Conservation (phyloP, 495 filamentous ascomycete species). For the Jackrogersella multiformis region DNA sequence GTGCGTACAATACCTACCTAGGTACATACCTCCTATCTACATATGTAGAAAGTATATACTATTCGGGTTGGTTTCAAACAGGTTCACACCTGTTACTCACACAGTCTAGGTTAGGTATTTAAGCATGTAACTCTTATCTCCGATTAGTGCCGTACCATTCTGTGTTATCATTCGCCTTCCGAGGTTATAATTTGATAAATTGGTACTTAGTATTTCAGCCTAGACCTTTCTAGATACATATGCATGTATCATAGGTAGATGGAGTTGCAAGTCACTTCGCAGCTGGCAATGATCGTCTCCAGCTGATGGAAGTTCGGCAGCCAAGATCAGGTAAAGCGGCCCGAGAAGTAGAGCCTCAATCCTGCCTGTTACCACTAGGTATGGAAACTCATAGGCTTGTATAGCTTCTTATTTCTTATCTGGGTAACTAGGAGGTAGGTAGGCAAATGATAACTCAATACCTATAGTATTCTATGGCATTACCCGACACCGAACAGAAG, state of each 20-base stretch:
- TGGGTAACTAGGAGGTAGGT: too few species aligned
- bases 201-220: slow-evolving; percentile 31
- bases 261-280: neutral
- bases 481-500: too few species aligned
- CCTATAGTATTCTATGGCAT: too few species aligned
- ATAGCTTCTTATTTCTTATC: too few species aligned
- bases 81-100: neutral
- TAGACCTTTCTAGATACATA: slow-evolving; percentile 22
- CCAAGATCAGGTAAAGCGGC: neutral
- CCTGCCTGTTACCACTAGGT: too few species aligned
- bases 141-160: neutral
- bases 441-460: too few species aligned
- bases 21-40: too few species aligned
- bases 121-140: slow-evolving; percentile 18
- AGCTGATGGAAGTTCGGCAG: neutral
- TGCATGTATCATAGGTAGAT: slow-evolving; percentile 23
- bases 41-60: too few species aligned
- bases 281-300: slow-evolving; percentile 13
- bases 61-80: neutral
- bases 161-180: neutral
- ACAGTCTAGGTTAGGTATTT: too few species aligned
- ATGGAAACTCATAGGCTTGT: too few species aligned
- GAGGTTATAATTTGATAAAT: slow-evolving; percentile 5
- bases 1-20: too few species aligned
- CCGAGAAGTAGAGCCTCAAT: neutral